A percentile compares a stretch with the other conserved stretches of the same genome.
Evolutionary conservation across 805 yeast genomes (phyloP).

Genomic region (Metschnikowia cerradonensis): DNA sequence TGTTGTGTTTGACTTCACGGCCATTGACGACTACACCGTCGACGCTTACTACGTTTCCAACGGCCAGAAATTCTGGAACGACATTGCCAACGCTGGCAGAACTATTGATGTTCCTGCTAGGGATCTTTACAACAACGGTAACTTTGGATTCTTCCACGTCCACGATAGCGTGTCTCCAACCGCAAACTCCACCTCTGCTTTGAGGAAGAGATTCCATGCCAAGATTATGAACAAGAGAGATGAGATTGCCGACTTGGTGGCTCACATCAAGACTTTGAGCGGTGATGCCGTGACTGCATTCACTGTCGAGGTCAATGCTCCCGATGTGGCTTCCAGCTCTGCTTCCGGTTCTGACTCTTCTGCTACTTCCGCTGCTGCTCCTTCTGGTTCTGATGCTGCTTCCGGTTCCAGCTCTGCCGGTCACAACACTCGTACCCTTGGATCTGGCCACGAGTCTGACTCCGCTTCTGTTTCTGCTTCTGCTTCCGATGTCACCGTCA

Average conservation of each 20-base stretch:
- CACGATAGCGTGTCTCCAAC: constrained; percentile 25
- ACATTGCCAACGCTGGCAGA: constrained; percentile 31
- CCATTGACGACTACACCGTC: constrained; percentile 29
- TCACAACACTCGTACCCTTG: background rate
- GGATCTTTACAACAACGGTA: constrained; percentile 21
- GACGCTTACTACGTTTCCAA: constrained; percentile 32
- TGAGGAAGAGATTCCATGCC: constrained; percentile 33
- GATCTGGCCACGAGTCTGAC: background rate
- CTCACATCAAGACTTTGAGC: constrained; percentile 21
- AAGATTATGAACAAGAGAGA: constrained; percentile 31
- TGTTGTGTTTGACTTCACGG: constrained; percentile 22
- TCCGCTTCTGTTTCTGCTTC: constrained; percentile 6
- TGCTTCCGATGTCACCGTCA: constrained; percentile 13
- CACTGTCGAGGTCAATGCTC: constrained; percentile 8
- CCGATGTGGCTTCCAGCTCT: constrained; percentile 13
- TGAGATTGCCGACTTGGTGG: constrained; percentile 23
- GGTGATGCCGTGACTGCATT: constrained; percentile 20
- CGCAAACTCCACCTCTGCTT: constrained; percentile 38
- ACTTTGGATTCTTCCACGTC: constrained; percentile 27
- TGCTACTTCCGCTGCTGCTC: background rate
- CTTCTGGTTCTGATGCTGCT: constrained; percentile 8
- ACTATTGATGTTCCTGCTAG: constrained; percentile 31
- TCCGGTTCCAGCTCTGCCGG: constrained; percentile 9
- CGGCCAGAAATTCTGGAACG: constrained; percentile 28
- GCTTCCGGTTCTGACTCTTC: background rate